Conservation (phyloP, 768 basidiomycete genomes). For the Lactarius deliciosus region DNA sequence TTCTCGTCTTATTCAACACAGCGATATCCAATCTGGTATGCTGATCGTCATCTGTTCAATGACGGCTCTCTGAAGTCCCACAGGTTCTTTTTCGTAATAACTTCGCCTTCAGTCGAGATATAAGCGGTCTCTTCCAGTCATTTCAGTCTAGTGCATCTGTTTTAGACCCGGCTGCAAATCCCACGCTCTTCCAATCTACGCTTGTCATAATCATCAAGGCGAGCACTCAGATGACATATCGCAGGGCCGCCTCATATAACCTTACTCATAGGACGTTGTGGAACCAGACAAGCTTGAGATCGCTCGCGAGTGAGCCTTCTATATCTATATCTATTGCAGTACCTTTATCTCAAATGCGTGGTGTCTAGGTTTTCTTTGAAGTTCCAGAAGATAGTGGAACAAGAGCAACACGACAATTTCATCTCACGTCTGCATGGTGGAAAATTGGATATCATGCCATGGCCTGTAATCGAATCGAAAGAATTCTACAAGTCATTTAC, state of each 20-base stretch:
- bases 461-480: slow-evolving; percentile 42
- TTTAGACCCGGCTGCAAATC: slow-evolving; percentile 59
- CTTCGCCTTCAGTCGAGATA: slow-evolving; percentile 58
- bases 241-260: not conserved
- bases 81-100: slow-evolving; percentile 38
- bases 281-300: slow-evolving; percentile 61
- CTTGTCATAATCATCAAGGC: slow-evolving; percentile 65
- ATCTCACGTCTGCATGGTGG: slow-evolving; percentile 59
- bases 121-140: slow-evolving; percentile 58
- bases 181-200: slow-evolving; percentile 55
- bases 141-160: slow-evolving; percentile 57
- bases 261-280: slow-evolving; percentile 50
- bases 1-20: not conserved
- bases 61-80: slow-evolving; percentile 44
- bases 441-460: slow-evolving; percentile 55
- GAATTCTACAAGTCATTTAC: slow-evolving; percentile 57
- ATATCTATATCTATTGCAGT: not conserved
- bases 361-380: slow-evolving; percentile 50
- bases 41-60: not conserved
- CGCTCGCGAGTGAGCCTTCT: slow-evolving; percentile 47
- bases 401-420: slow-evolving; percentile 61
- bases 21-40: not conserved
- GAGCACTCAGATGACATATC: not conserved
- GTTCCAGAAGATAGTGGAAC: slow-evolving; percentile 59
- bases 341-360: not conserved